A percentile compares a stretch with the other conserved stretches of the same genome.
Conservation (phyloP, 768 basidiomycete species). For the Strobilomyces dryophilus region DNA sequence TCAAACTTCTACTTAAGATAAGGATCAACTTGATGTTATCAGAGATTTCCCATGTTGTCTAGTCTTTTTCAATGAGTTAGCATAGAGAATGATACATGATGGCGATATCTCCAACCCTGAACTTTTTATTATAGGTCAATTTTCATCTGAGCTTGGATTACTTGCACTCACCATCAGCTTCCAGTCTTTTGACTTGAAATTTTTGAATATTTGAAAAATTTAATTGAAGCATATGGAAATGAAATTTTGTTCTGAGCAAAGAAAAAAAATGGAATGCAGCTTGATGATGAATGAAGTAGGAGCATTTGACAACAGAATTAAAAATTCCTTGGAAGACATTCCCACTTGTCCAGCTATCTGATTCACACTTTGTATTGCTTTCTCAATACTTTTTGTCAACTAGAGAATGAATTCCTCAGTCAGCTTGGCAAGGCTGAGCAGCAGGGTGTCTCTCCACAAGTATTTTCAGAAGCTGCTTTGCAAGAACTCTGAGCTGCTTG, state of each 20-base stretch:
- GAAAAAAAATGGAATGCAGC: conserved; percentile 5
- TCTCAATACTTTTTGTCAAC: no score
- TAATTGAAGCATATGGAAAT: not conserved
- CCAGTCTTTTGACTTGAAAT: not conserved
- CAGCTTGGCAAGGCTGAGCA: no score
- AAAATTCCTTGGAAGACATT: no score
- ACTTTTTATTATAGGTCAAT: not conserved
- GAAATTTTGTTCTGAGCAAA: conserved; percentile 4
- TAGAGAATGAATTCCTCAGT: no score
- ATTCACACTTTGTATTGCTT: no score
- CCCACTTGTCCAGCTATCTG: no score
- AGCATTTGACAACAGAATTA: no score
- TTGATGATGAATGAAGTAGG: not conserved
- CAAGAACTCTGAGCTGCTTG: no score
- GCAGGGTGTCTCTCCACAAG: no score
- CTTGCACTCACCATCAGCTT: rapidly evolving
- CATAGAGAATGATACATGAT: not conserved
- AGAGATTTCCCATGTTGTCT: not conserved
- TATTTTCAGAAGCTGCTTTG: no score
- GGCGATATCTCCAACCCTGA: not conserved
- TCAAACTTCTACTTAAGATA: not conserved
- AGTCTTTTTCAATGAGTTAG: not conserved
- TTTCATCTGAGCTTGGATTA: not conserved
- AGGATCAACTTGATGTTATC: not conserved
- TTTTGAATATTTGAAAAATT: not conserved